Evolutionary conservation across 140 eudicot species (phyloP).

Genomic region (Ambrosia hybrid): DNA sequence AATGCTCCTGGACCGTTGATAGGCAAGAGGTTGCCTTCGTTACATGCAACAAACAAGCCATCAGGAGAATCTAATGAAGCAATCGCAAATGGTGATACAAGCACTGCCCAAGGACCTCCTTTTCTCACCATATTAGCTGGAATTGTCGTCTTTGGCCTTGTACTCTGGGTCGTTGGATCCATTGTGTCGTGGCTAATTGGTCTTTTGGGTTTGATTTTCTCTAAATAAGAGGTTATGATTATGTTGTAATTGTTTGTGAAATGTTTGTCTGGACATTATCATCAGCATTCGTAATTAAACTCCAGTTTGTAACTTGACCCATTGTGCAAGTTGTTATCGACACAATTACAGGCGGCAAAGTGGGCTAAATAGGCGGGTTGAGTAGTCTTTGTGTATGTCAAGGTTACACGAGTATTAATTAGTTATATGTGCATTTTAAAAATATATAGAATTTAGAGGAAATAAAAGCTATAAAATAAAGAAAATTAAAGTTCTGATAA

Average conservation of each 20-base stretch:
- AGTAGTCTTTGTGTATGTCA: neutral
- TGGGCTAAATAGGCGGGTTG: neutral
- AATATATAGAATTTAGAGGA: too few relatives aligned
- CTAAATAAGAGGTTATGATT: conserved; percentile 34
- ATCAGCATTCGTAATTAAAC: conserved; percentile 23
- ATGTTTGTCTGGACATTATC: neutral
- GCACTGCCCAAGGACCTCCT: conserved; percentile 61
- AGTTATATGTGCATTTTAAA: too few relatives aligned
- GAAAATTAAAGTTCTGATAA: too few relatives aligned
- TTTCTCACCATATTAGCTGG: conserved; percentile 81
- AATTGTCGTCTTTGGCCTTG: conserved; percentile 39
- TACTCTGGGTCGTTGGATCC: conserved; percentile 62
- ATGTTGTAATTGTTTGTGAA: conserved; percentile 20
- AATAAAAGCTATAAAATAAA: too few relatives aligned
- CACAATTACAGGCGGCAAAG: neutral
- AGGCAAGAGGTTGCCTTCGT: conserved; percentile 25
- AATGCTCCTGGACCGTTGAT: conserved; percentile 31
- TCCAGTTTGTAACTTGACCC: conserved; percentile 20
- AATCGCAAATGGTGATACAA: conserved; percentile 25
- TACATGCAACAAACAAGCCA: conserved; percentile 41
- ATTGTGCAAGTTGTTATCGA: conserved; percentile 13
- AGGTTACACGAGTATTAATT: too few relatives aligned
- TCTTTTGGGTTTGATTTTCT: conserved; percentile 43
- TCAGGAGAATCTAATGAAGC: conserved; percentile 35
- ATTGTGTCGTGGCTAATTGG: conserved; percentile 59